Base-by-base conservation (phyloP, 768 basidiomycete genomes). In the Cytidiella melzeri region DNA sequence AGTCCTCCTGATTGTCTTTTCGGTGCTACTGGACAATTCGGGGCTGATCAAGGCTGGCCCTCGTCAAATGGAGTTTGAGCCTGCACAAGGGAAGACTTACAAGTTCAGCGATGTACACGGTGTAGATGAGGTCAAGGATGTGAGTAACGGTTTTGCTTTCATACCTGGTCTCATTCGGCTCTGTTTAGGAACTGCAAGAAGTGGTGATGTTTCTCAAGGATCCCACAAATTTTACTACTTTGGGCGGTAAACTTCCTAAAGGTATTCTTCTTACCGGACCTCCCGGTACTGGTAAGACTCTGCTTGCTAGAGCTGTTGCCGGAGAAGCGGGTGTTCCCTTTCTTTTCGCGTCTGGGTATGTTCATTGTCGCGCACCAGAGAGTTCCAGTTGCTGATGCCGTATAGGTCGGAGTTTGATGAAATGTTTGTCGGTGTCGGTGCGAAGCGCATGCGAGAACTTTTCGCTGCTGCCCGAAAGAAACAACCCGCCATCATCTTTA, bases 291-390 rank as follows among this genome's bases (percentile, higher is more conserved):
- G 96, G 96, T 63, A 99, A 99, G 73, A 99, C 96, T 2, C 80
- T 98, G 78, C 75, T 99, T n/a, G 96, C 96, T 4, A 75, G 95
- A 52, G 96, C 96, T 7, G 86, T 97, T 5, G 96, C 96, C 2
- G 96, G 96, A 41, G 96, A 99, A 72, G 96, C 96, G 13, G 94
- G 87, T 13, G 96, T 99, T 37, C 92, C 93, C 0, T 99, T 99
- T 74, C 84, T 97, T 66, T 96, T 94, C 61, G 92, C 95, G 28
- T 92, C 90, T 27, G 96, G 95, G 83, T 84, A 61, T 58, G 75
- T 58, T 41, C 19, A 5, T 25, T 10, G 40, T 30, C 42, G 4
- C 41, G 43, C 38, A 48, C 38, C 3, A 30, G 34, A 53, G 7
- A 15, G 38, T 51, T 41, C 43, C 45, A 45, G 40, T 57, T 15